These are phyloP conservation scores for Aureobasidium sp. DNA, from an alignment of 2,329 filamentous ascomycete genomes.

Conservation along the genomic window DNA sequence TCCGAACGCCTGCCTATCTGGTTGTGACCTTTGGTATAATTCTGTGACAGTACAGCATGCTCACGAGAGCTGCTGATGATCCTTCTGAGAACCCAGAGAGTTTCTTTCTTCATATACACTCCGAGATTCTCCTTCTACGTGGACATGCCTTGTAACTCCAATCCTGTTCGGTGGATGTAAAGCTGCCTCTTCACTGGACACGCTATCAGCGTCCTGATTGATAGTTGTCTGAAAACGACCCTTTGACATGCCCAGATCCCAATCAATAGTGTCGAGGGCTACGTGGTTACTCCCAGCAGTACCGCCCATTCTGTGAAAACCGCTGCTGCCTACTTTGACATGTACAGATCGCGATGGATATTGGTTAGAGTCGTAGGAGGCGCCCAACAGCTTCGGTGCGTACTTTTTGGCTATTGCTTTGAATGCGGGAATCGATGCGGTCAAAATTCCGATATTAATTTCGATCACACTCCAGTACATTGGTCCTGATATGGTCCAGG, in stretches of 20 bases:
- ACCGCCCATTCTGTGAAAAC: conserved; percentile 9
- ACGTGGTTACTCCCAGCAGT: conserved; percentile 2
- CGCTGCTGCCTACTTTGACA: conserved; percentile 8
- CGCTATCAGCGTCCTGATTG: background rate
- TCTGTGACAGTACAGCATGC: background rate
- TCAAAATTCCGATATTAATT: conserved; percentile 40
- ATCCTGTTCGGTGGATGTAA: conserved; percentile 13
- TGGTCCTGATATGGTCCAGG: conserved; percentile 10
- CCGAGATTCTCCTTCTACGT: conserved; percentile 15
- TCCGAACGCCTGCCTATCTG: background rate
- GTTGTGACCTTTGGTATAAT: background rate
- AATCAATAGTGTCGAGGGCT: conserved; percentile 10
- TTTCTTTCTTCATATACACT: conserved; percentile 4
- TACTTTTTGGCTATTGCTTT: conserved; percentile 40
- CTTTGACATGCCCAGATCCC: conserved; percentile 15
- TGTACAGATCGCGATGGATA: conserved; percentile 9
- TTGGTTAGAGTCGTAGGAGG: conserved; percentile 2
- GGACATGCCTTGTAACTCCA: conserved; percentile 8
- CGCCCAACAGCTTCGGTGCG: conserved; percentile 36
- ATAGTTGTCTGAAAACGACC: conserved; percentile 6
- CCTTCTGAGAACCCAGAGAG: conserved; percentile 7
- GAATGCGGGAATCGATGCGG: conserved; percentile 40
- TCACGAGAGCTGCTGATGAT: conserved; percentile 12
- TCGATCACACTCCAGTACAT: conserved; percentile 40
- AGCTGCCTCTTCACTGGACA: conserved; percentile 6